Conservation (phyloP, 768 basidiomycete species). For the Lactarius deliciosus region DNA sequence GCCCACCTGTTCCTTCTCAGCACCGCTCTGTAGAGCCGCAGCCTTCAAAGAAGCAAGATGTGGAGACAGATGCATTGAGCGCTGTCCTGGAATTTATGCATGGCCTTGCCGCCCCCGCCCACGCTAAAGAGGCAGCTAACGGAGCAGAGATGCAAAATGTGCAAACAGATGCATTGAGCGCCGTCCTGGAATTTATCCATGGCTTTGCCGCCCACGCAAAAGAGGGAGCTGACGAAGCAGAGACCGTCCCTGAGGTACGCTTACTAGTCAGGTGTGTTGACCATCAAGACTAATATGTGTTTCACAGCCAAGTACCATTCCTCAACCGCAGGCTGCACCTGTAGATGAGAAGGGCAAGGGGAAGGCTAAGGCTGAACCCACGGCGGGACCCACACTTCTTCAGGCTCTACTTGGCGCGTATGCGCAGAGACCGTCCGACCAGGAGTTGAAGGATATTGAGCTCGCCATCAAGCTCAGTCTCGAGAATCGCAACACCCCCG, state of each 20-base stretch:
- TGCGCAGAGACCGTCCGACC: slow-evolving; percentile 1
- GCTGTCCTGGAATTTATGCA: slow-evolving; percentile 14
- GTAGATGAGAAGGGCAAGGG: slow-evolving; percentile 8
- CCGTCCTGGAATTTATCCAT: slow-evolving; percentile 13
- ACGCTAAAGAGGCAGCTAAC: neutral
- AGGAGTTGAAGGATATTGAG: slow-evolving; percentile 14
- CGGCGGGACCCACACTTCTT: neutral
- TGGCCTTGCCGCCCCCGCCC: neutral
- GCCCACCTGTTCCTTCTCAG: neutral
- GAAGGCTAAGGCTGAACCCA: slow-evolving; percentile 7
- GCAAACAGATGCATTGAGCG: neutral
- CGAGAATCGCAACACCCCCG: slow-evolving; percentile 11
- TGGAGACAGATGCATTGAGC: neutral
- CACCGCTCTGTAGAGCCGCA: neutral
- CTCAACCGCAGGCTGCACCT: neutral
- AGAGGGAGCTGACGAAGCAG: neutral
- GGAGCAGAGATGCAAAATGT: neutral
- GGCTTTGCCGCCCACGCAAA: neutral
- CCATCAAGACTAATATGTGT: neutral
- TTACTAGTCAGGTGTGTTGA: no score
- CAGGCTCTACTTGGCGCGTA: neutral
- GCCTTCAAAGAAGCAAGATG: neutral
- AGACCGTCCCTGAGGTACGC: slow-evolving; percentile 8
- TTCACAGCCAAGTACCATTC: neutral
- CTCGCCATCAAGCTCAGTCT: slow-evolving; percentile 23